Evolutionary conservation across 2,329 filamentous ascomycete species (phyloP).

Genomic region (Ophiostoma triangulosporum): DNA sequence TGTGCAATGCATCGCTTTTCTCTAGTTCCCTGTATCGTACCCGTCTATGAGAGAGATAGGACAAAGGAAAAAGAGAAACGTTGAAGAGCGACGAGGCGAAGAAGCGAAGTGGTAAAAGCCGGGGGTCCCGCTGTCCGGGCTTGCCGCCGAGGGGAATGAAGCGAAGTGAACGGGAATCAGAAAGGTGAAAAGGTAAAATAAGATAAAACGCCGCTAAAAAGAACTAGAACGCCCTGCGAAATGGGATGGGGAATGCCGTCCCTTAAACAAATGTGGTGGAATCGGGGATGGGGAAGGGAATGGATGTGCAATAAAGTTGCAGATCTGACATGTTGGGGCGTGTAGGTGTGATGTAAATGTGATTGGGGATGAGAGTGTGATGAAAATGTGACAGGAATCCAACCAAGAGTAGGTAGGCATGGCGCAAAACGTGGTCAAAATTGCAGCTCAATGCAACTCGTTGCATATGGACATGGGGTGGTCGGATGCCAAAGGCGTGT

Average conservation of each 20-base stretch:
- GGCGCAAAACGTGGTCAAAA: neutral
- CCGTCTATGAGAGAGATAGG: neutral
- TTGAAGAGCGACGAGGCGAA: neutral
- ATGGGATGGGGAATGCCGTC: neutral
- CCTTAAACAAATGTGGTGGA: neutral
- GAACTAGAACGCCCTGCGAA: neutral
- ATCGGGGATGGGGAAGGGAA: too few species aligned
- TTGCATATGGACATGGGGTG: neutral
- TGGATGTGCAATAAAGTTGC: too few species aligned
- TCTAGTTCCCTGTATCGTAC: neutral
- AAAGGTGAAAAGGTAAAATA: neutral
- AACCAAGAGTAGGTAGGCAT: neutral
- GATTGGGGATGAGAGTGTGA: too few species aligned
- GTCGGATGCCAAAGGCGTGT: neutral
- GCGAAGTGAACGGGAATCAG: neutral
- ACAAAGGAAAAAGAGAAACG: neutral
- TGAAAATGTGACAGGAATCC: neutral
- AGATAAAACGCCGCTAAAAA: too few species aligned
- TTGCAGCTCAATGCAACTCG: neutral
- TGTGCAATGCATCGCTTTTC: neutral
- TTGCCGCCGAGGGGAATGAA: neutral
- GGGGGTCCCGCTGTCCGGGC: neutral
- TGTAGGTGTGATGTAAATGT: too few species aligned
- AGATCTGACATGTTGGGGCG: too few species aligned
- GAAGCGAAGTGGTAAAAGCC: neutral